Base-by-base conservation (phyloP, 768 basidiomycete genomes). In the Megacollybia marginata region DNA sequence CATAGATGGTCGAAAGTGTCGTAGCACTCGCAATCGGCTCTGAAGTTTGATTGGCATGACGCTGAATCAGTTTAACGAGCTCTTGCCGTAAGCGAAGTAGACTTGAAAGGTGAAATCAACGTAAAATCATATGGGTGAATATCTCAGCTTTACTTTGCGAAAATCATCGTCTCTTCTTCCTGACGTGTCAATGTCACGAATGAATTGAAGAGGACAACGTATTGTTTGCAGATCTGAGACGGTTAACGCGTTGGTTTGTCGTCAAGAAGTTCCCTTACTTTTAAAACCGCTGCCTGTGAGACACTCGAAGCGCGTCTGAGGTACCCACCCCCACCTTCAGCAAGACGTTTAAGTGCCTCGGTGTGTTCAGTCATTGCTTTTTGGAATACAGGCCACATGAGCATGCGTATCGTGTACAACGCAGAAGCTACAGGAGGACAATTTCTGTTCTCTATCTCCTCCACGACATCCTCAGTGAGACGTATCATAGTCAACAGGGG, bases 161-260 rank as follows among this genome's bases (percentile, higher is more conserved):
- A 96, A 44, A 98, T 88, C 93, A 97, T 96, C 9, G 90, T 90
- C 62, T 96, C 94, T 56, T 96, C 92, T 38, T 82, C 85, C 52
- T 88, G 85, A 35, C 78, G 78, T 3, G 88, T 90, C 54, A 99
- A 68, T 28, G 80, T 78, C 18, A 94, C 81, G 54, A 93, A 82
- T 2, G 86, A 82, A 52, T 82, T 85, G 72, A 98, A 98, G 58
- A 96, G 62, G 13, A 71, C 70, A 12, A 85, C 74, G 64, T 98
- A 99, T 50, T 83, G 80, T 46, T 73, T 75, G 62, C 86, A 88
- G 12, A 93, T 79, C 87, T 78, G 33, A 44, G 16, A 50, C 35
- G 47, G 36, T 62, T 52, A 19, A 48, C 55, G 31, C 48, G 53
- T 33, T 20, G n/a, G 28, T 2, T 15, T 32, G 23, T 9, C 51